Percentiles rank a stretch among this genome's conserved stretches.
These are phyloP conservation scores for Brassica hybrid DNA, from an alignment of 441 rosid genomes.

Conservation along the genomic window DNA sequence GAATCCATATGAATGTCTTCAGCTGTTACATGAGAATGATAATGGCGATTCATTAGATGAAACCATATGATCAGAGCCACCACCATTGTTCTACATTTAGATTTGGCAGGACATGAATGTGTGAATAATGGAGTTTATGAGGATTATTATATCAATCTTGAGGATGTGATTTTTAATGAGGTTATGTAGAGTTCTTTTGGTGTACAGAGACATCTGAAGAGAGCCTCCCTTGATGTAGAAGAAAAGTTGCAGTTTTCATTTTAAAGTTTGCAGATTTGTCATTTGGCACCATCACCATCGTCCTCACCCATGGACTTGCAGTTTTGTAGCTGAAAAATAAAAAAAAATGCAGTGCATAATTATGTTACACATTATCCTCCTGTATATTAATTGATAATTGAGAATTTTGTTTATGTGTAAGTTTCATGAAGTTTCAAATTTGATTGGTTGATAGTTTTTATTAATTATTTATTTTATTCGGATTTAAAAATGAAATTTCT, in stretches of 20 bases:
- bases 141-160: slow-evolving; percentile 24
- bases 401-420: too few relatives aligned
- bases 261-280: slow-evolving; percentile 20
- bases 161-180: slow-evolving; percentile 12
- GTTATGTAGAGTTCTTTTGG: slow-evolving; percentile 34
- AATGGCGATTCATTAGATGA: slow-evolving; percentile 24
- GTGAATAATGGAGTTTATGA: slow-evolving; percentile 12
- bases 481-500: too few relatives aligned
- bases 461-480: too few relatives aligned
- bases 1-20: slow-evolving; percentile 88
- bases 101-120: slow-evolving; percentile 30
- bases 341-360: slow-evolving; percentile 5
- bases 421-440: too few relatives aligned
- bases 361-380: slow-evolving; percentile 23
- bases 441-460: too few relatives aligned
- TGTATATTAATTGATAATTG: too few relatives aligned
- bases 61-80: slow-evolving; percentile 25
- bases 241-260: slow-evolving; percentile 24
- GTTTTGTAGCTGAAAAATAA: slow-evolving; percentile 36
- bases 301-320: slow-evolving; percentile 24
- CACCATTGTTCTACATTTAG: not conserved
- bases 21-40: slow-evolving; percentile 21
- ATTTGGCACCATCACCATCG: slow-evolving; percentile 11
- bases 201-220: slow-evolving; percentile 31
- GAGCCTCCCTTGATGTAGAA: slow-evolving; percentile 28